Evolutionary conservation across 306 rosid species (phyloP).

Genomic region (Malus orientalis): DNA sequence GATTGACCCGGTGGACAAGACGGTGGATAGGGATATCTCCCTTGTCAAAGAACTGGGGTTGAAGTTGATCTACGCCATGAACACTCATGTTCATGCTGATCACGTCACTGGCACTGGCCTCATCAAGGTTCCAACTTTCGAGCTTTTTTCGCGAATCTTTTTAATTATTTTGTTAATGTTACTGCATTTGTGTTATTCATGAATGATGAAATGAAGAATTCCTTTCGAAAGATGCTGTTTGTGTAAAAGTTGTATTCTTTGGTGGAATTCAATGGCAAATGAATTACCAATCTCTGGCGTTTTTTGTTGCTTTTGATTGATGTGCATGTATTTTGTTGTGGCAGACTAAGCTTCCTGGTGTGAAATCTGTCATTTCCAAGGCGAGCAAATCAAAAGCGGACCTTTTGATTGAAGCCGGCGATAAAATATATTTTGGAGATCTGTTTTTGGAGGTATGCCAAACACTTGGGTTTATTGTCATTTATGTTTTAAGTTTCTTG

Average conservation of each 20-base stretch:
- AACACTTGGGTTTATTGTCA: neutral
- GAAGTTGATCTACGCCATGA: constrained; percentile 70
- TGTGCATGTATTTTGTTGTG: constrained; percentile 8
- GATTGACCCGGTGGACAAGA: constrained; percentile 95
- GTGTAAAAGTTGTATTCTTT: neutral
- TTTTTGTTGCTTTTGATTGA: constrained; percentile 1
- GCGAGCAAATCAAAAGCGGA: constrained; percentile 82
- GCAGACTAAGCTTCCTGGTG: constrained; percentile 63
- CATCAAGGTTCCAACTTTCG: constrained; percentile 48
- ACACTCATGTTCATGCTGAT: constrained; percentile 99
- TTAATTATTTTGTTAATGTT: neutral
- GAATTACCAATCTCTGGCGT: neutral
- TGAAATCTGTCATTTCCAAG: constrained; percentile 75
- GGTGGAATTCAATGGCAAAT: neutral
- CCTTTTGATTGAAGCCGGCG: constrained; percentile 48
- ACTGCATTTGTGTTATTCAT: neutral
- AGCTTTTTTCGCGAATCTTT: neutral
- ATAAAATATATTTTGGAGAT: constrained; percentile 58
- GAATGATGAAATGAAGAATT: neutral
- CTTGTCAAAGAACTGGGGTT: constrained; percentile 64
- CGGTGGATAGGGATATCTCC: constrained; percentile 81
- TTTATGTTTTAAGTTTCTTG: neutral
- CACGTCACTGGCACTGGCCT: constrained; percentile 94
- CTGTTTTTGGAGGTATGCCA: constrained; percentile 69
- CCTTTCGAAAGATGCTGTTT: neutral